Evolutionary conservation across 2,329 filamentous ascomycete genomes (phyloP).

Genomic region (Fusarium sp.): DNA sequence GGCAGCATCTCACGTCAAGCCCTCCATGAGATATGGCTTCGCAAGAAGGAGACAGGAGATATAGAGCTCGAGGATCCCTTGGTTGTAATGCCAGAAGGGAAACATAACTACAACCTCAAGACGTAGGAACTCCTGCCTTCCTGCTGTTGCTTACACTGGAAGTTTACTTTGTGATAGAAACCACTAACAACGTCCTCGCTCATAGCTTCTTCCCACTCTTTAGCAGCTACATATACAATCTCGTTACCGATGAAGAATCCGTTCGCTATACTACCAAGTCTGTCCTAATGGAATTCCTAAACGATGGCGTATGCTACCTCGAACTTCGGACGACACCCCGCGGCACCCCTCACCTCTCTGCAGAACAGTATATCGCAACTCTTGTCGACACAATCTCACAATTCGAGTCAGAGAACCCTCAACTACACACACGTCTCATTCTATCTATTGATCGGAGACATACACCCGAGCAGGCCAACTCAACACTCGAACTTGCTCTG

Average conservation of each 20-base stretch:
- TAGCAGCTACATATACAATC: slow-evolving; percentile 80
- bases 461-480: slow-evolving; percentile 67
- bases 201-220: slow-evolving; percentile 82
- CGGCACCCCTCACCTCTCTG: slow-evolving; percentile 67
- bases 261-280: slow-evolving; percentile 71
- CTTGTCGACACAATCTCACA: slow-evolving; percentile 72
- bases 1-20: slow-evolving; percentile 79
- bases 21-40: slow-evolving; percentile 78
- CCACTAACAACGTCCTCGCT: not conserved
- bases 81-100: slow-evolving; percentile 74
- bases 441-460: slow-evolving; percentile 78
- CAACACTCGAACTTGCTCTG: slow-evolving; percentile 72
- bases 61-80: slow-evolving; percentile 75
- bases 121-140: slow-evolving; percentile 60
- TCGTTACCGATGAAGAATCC: slow-evolving; percentile 72
- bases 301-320: slow-evolving; percentile 79
- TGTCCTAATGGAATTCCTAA: slow-evolving; percentile 73
- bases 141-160: not conserved
- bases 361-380: slow-evolving; percentile 71
- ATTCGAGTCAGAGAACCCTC: slow-evolving; percentile 56
- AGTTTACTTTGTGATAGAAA: not conserved
- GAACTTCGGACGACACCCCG: slow-evolving; percentile 86
- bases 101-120: slow-evolving; percentile 75
- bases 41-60: slow-evolving; percentile 64
- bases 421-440: slow-evolving; percentile 73